These are phyloP conservation scores for Thelonectria rubi DNA, from an alignment of 2,329 filamentous ascomycete genomes.

Conservation along the genomic window DNA sequence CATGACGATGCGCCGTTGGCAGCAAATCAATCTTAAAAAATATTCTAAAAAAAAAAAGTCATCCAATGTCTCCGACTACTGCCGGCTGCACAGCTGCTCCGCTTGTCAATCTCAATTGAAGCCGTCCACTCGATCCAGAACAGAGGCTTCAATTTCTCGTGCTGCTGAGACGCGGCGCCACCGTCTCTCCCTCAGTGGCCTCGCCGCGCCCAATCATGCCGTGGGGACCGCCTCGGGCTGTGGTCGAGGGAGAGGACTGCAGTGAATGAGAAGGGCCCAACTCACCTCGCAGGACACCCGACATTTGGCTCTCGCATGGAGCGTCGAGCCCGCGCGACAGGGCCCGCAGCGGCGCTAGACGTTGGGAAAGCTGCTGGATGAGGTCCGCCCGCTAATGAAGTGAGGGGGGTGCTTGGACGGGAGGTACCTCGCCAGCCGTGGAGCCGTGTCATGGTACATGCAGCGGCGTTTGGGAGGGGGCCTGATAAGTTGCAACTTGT, in stretches of 20 bases:
- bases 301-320: too few species aligned
- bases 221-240: conserved; percentile 27
- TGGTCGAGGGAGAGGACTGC: too few species aligned
- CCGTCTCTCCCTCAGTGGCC: not conserved
- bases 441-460: conserved; percentile 21
- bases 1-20: conserved; percentile 8
- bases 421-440: conserved; percentile 12
- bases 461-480: conserved; percentile 15
- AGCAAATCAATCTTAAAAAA: conserved; percentile 17
- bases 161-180: conserved; percentile 35
- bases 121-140: conserved; percentile 39
- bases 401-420: not conserved
- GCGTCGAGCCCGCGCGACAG: too few species aligned
- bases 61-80: conserved; percentile 37
- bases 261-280: conserved; percentile 11
- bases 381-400: too few species aligned
- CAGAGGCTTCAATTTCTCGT: conserved; percentile 40
- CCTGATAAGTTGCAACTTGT: not conserved
- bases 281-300: conserved; percentile 21
- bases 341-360: conserved; percentile 42
- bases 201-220: conserved; percentile 36
- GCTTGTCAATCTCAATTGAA: conserved; percentile 22
- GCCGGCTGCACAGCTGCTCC: conserved; percentile 25
- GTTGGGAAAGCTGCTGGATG: too few species aligned
- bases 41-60: not conserved